A percentile compares a stretch with the other conserved stretches of the same genome.
These are phyloP conservation scores for Zalaria obscura DNA, from an alignment of 2,329 filamentous ascomycete species.

Conservation along the genomic window DNA sequence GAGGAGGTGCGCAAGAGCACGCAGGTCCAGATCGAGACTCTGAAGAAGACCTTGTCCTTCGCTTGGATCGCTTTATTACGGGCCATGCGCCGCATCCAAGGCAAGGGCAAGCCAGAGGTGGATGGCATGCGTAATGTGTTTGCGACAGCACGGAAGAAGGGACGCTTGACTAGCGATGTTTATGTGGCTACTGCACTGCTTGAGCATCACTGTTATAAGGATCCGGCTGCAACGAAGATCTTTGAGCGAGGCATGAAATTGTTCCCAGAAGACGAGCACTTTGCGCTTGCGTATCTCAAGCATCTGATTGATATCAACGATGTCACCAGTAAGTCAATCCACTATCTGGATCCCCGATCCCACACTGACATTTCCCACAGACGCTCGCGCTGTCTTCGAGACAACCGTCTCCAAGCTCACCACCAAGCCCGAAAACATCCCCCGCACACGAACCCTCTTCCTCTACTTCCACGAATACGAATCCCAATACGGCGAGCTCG, in stretches of 20 bases:
- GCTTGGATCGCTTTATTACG: slow-evolving; percentile 92
- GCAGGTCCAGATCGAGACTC: slow-evolving; percentile 55
- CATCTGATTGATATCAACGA: slow-evolving; percentile 87
- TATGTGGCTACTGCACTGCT: slow-evolving; percentile 89
- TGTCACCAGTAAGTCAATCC: slow-evolving; percentile 60
- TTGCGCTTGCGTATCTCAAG: slow-evolving; percentile 91
- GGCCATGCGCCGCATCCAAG: slow-evolving; percentile 86
- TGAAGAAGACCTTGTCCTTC: slow-evolving; percentile 78
- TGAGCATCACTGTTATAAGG: slow-evolving; percentile 92
- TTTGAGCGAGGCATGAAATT: slow-evolving; percentile 88
- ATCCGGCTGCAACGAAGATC: slow-evolving; percentile 82
- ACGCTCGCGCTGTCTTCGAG: slow-evolving; percentile 91
- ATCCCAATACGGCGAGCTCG: slow-evolving; percentile 81
- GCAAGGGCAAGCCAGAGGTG: slow-evolving; percentile 46
- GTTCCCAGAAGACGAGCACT: slow-evolving; percentile 85
- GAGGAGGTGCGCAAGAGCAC: slow-evolving; percentile 50
- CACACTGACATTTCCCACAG: slow-evolving; percentile 29
- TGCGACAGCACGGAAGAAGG: slow-evolving; percentile 71
- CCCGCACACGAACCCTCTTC: slow-evolving; percentile 74
- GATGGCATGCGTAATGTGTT: slow-evolving; percentile 77
- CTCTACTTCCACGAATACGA: slow-evolving; percentile 92
- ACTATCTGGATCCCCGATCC: slow-evolving; percentile 7
- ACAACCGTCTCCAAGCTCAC: slow-evolving; percentile 76
- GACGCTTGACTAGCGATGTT: slow-evolving; percentile 82
- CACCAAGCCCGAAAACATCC: slow-evolving; percentile 57